Base-by-base conservation (phyloP, 352 stramenopile species). In the Phytophthora fragariaefolia region DNA sequence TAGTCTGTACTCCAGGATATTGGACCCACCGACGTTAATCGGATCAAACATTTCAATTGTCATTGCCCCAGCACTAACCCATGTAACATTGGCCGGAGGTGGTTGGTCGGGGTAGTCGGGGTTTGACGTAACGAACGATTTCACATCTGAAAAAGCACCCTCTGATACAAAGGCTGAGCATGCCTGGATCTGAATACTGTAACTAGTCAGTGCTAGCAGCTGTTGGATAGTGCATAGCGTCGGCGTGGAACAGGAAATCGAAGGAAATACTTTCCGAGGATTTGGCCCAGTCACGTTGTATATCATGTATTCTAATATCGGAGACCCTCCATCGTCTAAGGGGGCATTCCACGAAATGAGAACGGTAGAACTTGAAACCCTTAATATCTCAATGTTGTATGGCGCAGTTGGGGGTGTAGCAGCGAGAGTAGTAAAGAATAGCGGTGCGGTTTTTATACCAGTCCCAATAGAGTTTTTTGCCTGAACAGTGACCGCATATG, bases 11-110 rank as follows among this genome's bases (percentile, higher is more conserved):
- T 64, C 18, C 17, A 76, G 52, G 1, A 89, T 83, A n/a, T 59
- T 56, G 0, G 77, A 76, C 1, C 80, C 82, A 13, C 80, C 84
- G 17, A 83, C 20, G 23, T 91, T 88, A 10, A 74, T 5, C 0
- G 80, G 74, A 9, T 77, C 72, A 42, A 74, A 77, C 82, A 91
- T 91, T 45, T 51, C 17, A 9, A 87, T 73, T 1, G 58, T 85
- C 64, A 91, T 85, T 7, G 78, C 78, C 0, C 82, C 80, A n/a
- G 80, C 82, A 3, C 74, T 85, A 1, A 64, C 24, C 53, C 70
- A 80, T 0, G 57, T 67, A 10, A 89, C 57, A 9, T 38, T 73
- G 0, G 75, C 63, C 2, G 42, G 17, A 6, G 80, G 78, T 18
- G 82, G 82, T 4, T 56, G 22, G 8, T 85, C 76, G 0, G 82